A percentile compares a stretch with the other conserved stretches of the same genome.
These are phyloP conservation scores for Mortierella sp. DNA, from an alignment of 371 early-diverging fungal species.

Conservation along the genomic window DNA sequence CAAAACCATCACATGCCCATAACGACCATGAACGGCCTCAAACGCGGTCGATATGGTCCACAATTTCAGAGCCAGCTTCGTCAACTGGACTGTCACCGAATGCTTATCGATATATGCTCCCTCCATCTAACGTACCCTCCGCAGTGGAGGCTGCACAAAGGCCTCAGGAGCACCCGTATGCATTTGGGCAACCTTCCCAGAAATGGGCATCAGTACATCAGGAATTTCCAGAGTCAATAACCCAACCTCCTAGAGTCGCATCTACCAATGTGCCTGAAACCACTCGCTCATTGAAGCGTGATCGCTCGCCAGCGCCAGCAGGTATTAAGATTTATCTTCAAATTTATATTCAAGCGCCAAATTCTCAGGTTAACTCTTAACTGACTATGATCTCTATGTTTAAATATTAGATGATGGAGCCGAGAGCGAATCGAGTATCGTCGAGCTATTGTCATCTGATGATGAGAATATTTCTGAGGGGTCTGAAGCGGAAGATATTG, in stretches of 20 bases:
- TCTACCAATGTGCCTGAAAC: background rate
- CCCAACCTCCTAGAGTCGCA: background rate
- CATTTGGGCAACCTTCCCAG: background rate
- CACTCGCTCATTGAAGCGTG: background rate
- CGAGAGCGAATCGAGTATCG: constrained; percentile 8
- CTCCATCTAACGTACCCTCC: constrained; percentile 10
- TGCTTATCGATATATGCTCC: constrained; percentile 25
- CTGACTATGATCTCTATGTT: background rate
- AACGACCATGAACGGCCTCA: background rate
- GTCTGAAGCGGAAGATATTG: background rate
- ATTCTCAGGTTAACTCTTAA: background rate
- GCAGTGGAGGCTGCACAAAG: background rate
- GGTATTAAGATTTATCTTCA: background rate
- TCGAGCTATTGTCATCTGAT: constrained; percentile 32
- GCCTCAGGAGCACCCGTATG: background rate
- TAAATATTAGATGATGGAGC: background rate
- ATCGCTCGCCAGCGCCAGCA: constrained; percentile 2
- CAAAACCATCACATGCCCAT: background rate
- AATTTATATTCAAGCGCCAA: background rate
- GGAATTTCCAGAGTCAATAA: too few species aligned
- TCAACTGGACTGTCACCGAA: background rate
- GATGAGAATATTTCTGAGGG: background rate
- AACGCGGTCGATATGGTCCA: constrained; percentile 13
- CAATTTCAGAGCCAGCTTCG: background rate
- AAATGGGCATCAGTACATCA: background rate